These are phyloP conservation scores for Pleurotus sapidus DNA, from an alignment of 768 basidiomycete species.

Conservation along the genomic window DNA sequence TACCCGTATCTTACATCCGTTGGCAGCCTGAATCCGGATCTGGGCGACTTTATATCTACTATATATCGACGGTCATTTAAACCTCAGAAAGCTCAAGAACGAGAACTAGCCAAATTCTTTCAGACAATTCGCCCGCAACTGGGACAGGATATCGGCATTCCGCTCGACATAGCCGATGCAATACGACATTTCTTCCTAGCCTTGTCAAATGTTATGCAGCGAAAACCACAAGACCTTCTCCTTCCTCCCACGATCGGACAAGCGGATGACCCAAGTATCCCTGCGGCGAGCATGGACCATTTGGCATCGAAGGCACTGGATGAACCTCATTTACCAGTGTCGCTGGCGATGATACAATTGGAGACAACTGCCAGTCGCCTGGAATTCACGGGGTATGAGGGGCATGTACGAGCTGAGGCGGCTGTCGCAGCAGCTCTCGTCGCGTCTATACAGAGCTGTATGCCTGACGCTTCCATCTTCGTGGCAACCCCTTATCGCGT, in stretches of 20 bases:
- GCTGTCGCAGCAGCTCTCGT: slow-evolving; percentile 43
- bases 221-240: slow-evolving; percentile 33
- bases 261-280: neutral
- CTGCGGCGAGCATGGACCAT: neutral
- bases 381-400: slow-evolving; percentile 40
- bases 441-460: slow-evolving; percentile 31
- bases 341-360: slow-evolving; percentile 40
- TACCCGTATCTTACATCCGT: neutral
- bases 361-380: slow-evolving; percentile 27
- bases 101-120: slow-evolving; percentile 33
- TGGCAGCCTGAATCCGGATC: slow-evolving; percentile 44
- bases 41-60: slow-evolving; percentile 51
- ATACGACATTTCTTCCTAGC: slow-evolving; percentile 36
- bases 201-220: slow-evolving; percentile 42
- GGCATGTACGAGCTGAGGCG: slow-evolving; percentile 46
- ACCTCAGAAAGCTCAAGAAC: slow-evolving; percentile 43
- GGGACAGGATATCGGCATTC: slow-evolving; percentile 17
- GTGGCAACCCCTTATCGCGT: slow-evolving; percentile 51
- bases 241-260: slow-evolving; percentile 16
- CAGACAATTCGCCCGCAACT: slow-evolving; percentile 20
- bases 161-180: slow-evolving; percentile 18
- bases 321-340: slow-evolving; percentile 34
- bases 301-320: slow-evolving; percentile 10
- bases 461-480: slow-evolving; percentile 42
- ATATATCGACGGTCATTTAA: slow-evolving; percentile 48